Base-by-base conservation (phyloP, 345 rosid species). In the Excoecaria agallocha region DNA sequence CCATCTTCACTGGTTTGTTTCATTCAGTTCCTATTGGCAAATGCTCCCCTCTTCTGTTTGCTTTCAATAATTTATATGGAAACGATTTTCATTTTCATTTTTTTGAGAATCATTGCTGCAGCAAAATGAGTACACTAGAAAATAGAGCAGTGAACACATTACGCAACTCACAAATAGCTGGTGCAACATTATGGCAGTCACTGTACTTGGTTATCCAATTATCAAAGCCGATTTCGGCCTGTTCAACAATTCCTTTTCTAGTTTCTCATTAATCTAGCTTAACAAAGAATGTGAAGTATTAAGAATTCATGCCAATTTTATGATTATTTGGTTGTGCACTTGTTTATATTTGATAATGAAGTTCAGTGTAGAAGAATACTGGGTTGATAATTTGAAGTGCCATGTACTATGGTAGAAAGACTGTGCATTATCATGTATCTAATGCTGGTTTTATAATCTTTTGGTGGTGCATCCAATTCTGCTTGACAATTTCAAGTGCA, bases 361-460 rank as follows among this genome's bases (percentile, higher is more conserved):
- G 67, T 78, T 56, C 70, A 71, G 74, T 83, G 86, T 87, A 85
- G 91, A 80, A 82, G 74, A 81, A 72, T 57, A 43, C 76, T 41
- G 12, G 38, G 70, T 76, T 20, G 50, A 76, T 43, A 43, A 6
- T 43, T 43, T 43, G 48, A 17, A 52, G 3, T 52, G n/a, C 48
- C 3, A 41, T 43, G 46, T 66, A 37, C n/a, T 5, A 12, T 60
- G 66, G 35, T 10, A 54, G 60, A n/a, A 66, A 16, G 13, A 57
- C 37, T 48, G 16, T 8, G 54, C 16, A 48, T 19, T 15, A 0
- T 72, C 19, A 12, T 51, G 56, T 61, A 59, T 60, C 56, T 35
- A n/a, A 30, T 67, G 57, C 41, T 10, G 6, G 60, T 49, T 68
- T 35, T 25, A 49, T 17, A 30, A 24, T 24, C 24, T 65, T 73